Evolutionary conservation across 805 yeast genomes (phyloP).

Genomic region (Ogataea glucozyma): DNA sequence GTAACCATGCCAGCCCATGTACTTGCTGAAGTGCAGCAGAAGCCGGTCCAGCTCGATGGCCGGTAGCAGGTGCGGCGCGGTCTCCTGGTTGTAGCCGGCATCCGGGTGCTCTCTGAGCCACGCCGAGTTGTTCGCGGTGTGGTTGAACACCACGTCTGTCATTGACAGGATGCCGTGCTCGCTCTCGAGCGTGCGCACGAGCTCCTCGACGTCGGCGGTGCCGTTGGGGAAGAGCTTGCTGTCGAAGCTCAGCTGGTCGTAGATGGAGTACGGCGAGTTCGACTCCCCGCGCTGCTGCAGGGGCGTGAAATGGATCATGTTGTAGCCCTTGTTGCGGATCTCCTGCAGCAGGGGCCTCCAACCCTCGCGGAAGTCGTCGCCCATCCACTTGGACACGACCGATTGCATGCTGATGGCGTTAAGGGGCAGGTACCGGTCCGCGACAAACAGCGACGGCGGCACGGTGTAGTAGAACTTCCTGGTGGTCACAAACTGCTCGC

Average conservation of each 20-base stretch:
- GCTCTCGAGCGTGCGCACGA: conserved; percentile 51
- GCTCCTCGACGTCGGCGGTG: conserved; percentile 50
- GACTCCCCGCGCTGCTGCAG: conserved; percentile 86
- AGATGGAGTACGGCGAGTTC: conserved; percentile 90
- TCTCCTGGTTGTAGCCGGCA: conserved; percentile 78
- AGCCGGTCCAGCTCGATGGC: conserved; percentile 82
- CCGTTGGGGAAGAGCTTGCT: conserved; percentile 56
- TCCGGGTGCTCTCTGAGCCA: conserved; percentile 91
- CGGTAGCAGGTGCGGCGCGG: conserved; percentile 85
- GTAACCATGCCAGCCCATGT: conserved; percentile 56
- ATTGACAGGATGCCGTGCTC: conserved; percentile 68
- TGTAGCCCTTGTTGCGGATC: conserved; percentile 76
- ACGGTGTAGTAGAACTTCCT: conserved; percentile 72
- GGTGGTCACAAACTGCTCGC: conserved; percentile 44
- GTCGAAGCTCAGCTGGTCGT: conserved; percentile 81
- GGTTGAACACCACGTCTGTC: conserved; percentile 93
- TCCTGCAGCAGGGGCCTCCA: conserved; percentile 71
- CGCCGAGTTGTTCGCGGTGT: conserved; percentile 84
- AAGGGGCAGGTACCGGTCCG: conserved; percentile 60
- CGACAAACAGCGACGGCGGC: conserved; percentile 69
- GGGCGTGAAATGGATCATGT: conserved; percentile 96
- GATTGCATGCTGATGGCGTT: conserved; percentile 82
- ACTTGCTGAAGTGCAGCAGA: conserved; percentile 63
- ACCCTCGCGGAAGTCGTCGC: conserved; percentile 46
- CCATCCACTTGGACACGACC: conserved; percentile 90